Percentiles rank a stretch among this genome's conserved stretches.
Conservation (phyloP, 805 yeast species). For the Ogataea pilisensis region DNA sequence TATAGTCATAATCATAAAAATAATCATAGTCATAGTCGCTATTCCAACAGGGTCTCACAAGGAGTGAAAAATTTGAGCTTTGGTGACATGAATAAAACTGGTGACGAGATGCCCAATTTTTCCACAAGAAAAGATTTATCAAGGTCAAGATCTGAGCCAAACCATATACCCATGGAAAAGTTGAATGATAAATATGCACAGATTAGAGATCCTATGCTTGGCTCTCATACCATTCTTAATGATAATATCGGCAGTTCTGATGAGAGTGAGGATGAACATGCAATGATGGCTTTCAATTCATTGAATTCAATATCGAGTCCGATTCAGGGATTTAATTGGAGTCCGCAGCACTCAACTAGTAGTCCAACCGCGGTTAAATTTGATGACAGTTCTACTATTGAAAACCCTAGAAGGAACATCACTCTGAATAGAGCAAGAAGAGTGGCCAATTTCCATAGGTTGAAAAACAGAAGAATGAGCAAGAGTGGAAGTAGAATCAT, state of each 20-base stretch:
- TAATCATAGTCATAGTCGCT: neutral
- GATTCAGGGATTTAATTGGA: slow-evolving; percentile 31
- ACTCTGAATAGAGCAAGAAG: slow-evolving; percentile 21
- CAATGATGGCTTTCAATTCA: slow-evolving; percentile 26
- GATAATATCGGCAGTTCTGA: slow-evolving; percentile 14
- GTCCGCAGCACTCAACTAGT: slow-evolving; percentile 16
- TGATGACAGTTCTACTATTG: slow-evolving; percentile 12
- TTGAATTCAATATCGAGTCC: slow-evolving; percentile 34
- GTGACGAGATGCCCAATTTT: too few species aligned
- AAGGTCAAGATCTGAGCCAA: neutral
- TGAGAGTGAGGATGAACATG: slow-evolving; percentile 27
- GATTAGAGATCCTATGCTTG: slow-evolving; percentile 2
- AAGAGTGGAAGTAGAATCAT: slow-evolving; percentile 32
- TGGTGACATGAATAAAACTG: too few species aligned
- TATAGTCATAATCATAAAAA: neutral
- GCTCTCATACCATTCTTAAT: slow-evolving; percentile 11
- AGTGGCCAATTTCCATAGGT: slow-evolving; percentile 18
- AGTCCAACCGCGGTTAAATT: slow-evolving; percentile 10
- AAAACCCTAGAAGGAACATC: slow-evolving; percentile 11
- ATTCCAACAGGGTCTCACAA: too few species aligned
- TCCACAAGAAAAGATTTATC: neutral
- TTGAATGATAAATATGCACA: neutral
- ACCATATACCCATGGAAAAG: neutral
- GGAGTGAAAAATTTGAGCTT: too few species aligned
- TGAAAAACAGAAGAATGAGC: slow-evolving; percentile 47